Base-by-base conservation (phyloP, 202 grass and related monocot species). In the Zizania palustris region DNA sequence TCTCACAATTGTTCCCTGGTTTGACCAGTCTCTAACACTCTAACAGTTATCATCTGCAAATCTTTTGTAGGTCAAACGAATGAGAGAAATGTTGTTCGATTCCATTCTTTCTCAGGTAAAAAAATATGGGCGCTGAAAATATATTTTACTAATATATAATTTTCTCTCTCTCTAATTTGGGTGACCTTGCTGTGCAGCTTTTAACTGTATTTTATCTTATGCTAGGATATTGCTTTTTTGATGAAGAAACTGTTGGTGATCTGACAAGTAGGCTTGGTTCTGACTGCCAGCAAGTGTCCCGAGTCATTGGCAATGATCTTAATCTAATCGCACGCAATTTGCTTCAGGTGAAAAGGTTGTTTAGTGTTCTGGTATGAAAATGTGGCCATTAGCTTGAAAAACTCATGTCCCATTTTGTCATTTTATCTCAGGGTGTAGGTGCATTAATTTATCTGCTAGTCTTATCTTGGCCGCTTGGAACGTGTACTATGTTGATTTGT, bases 231-330 rank as follows among this genome's bases (percentile, higher is more conserved):
- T 73, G 91, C 85, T 49, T 98, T 98, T 98, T 95, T 18, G 95
- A 98, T 65, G 89, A 95, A 77, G 95, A 98, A 98, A 95, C 95
- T 33, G 95, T 98, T 1, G 91, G 95, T 59, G 95, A 98, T 88
- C 71, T 98, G 85, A 98, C 95, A 38, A 98, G 95, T 80, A 95
- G 95, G 66, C 95, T 98, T 81, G 95, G 95, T 66, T 94, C 95
- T 48, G 91, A 98, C 85, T 98, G 95, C 79, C 95, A 98, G 72
- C 95, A 98, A 95, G 91, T 95, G 45, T 98, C 91, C 78, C 87
- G 95, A 65, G 95, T 95, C 85, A 95, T 98, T 80, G 95, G 95
- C 78, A 95, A 87, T 61, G 95, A 98, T 69, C 89, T 98, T 79
- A 98, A 98, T 92, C 53, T 95, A 39, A 98, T 98, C 69, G 86